These are phyloP conservation scores for Cucurbitaria berberidis DNA, from an alignment of 2,329 filamentous ascomycete species.

Conservation along the genomic window DNA sequence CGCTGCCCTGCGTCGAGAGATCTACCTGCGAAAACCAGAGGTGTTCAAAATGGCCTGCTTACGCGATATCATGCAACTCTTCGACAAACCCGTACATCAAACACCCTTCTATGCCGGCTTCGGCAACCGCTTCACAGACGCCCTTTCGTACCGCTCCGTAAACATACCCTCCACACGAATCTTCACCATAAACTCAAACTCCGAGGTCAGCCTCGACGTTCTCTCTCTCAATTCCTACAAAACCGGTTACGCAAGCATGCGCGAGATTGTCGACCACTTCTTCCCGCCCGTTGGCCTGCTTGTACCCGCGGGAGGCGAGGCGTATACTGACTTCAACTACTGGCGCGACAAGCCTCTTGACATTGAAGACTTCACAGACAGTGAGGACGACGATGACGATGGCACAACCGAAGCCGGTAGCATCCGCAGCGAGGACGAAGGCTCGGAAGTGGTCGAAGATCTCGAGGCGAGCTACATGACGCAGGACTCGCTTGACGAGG, in stretches of 20 bases:
- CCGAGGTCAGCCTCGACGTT: slow-evolving; percentile 90
- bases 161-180: slow-evolving; percentile 94
- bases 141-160: slow-evolving; percentile 92
- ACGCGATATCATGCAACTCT: slow-evolving; percentile 89
- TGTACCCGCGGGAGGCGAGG: slow-evolving; percentile 86
- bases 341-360: slow-evolving; percentile 88
- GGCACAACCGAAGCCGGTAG: slow-evolving; percentile 51
- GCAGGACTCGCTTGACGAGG: slow-evolving; percentile 57
- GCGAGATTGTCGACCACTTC: slow-evolving; percentile 96
- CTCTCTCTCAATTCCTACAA: slow-evolving; percentile 92
- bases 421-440: slow-evolving; percentile 59
- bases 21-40: slow-evolving; percentile 95
- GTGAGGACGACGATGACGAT: slow-evolving; percentile 63
- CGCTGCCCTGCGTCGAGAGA: slow-evolving; percentile 86
- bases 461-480: slow-evolving; percentile 65
- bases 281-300: slow-evolving; percentile 91
- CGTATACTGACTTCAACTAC: slow-evolving; percentile 96
- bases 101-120: slow-evolving; percentile 97
- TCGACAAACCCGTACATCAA: slow-evolving; percentile 65
- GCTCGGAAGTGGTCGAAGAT: slow-evolving; percentile 53
- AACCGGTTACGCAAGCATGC: slow-evolving; percentile 96
- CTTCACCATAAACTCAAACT: slow-evolving; percentile 98
- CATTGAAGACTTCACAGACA: slow-evolving; percentile 86
- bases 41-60: slow-evolving; percentile 99
- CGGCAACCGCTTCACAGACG: slow-evolving; percentile 94